A percentile compares a stretch with the other conserved stretches of the same genome.
These are phyloP conservation scores for Starmerella apis DNA, from an alignment of 805 yeast species.

Conservation along the genomic window DNA sequence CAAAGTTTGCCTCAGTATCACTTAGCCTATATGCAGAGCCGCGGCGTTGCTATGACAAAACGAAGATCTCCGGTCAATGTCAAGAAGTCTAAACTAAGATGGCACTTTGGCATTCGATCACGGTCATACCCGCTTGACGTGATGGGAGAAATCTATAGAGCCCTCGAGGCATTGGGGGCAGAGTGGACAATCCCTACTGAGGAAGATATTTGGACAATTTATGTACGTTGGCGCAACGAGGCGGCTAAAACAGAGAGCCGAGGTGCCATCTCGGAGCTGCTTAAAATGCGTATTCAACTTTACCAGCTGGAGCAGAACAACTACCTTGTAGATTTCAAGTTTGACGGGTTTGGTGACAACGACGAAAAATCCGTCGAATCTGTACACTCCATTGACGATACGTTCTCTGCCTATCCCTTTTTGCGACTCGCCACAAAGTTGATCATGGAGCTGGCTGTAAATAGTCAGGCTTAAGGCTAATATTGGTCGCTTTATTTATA, in stretches of 20 bases:
- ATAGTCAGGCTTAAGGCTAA: constrained; percentile 48
- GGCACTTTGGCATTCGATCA: constrained; percentile 98
- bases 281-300: constrained; percentile 95
- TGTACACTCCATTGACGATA: constrained; percentile 49
- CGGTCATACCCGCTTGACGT: constrained; percentile 94
- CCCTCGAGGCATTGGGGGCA: constrained; percentile 85
- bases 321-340: constrained; percentile 91
- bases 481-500: neutral
- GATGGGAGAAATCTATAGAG: constrained; percentile 96
- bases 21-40: constrained; percentile 75
- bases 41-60: constrained; percentile 40
- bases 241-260: constrained; percentile 13
- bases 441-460: constrained; percentile 94
- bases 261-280: constrained; percentile 42
- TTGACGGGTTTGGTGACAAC: constrained; percentile 83
- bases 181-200: constrained; percentile 95
- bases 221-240: constrained; percentile 80
- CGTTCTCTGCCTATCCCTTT: constrained; percentile 93
- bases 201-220: constrained; percentile 91
- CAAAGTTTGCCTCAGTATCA: constrained; percentile 91
- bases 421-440: constrained; percentile 82
- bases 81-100: constrained; percentile 84
- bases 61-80: constrained; percentile 40
- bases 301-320: constrained; percentile 94
- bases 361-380: neutral